Evolutionary conservation across 495 filamentous ascomycete genomes (phyloP).

Genomic region (Letharia lupina): DNA sequence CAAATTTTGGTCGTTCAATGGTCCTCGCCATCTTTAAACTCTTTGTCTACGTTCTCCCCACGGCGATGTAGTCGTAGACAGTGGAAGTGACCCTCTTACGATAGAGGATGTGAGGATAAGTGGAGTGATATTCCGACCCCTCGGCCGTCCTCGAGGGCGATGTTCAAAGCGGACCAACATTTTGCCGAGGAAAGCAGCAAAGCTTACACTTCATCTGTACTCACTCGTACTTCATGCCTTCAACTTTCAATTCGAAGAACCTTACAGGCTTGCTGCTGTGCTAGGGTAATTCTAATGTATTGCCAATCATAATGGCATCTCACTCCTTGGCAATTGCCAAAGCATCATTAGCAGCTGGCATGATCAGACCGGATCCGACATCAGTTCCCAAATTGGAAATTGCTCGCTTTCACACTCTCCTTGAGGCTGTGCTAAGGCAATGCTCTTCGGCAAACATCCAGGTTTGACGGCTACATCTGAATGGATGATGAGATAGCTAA

Average conservation of each 20-base stretch:
- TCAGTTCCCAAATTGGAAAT: slow-evolving; percentile 65
- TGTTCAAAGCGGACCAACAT: neutral
- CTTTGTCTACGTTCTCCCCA: neutral
- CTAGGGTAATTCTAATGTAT: neutral
- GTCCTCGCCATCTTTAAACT: neutral
- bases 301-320: slow-evolving; percentile 48
- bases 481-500: slow-evolving; percentile 49
- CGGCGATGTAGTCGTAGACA: neutral
- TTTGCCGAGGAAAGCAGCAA: neutral
- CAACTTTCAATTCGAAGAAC: too few species aligned
- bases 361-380: slow-evolving; percentile 67
- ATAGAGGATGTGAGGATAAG: too few species aligned
- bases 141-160: too few species aligned
- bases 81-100: neutral
- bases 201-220: neutral
- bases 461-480: slow-evolving; percentile 70
- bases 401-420: slow-evolving; percentile 55
- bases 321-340: slow-evolving; percentile 75
- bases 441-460: slow-evolving; percentile 84
- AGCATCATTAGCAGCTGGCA: slow-evolving; percentile 64
- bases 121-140: too few species aligned
- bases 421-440: slow-evolving; percentile 60
- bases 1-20: neutral
- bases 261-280: neutral
- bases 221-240: too few species aligned